Base-by-base conservation (phyloP, 2,329 filamentous ascomycete species). In the Didymellaceae sp. region DNA sequence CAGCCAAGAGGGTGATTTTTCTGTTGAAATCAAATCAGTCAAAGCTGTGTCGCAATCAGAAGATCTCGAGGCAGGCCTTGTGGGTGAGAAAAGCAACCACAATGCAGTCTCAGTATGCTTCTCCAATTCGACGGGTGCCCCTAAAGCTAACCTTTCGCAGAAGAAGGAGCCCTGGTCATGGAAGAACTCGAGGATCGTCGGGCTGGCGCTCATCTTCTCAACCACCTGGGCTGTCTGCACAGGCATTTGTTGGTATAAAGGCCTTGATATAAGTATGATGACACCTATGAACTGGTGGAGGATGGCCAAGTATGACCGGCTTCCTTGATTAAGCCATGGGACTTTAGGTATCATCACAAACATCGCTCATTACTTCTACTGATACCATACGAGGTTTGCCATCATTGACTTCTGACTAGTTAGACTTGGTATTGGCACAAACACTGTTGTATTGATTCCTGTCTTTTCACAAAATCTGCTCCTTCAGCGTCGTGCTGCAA, bases 1-100 rank as follows among this genome's bases (percentile, higher is more conserved):
- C 7, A 74, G 81, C 0, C 89, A 92, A 70, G 77, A 89, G 55
- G 89, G 89, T 3, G 77, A 84, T 3, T 91, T 91, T 59, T 78
- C 76, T 3, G 67, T 89, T 4, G 74, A 78, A 1, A 71, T 89
- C 50, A 71, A 70, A 22, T 83, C 81, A 1, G 82, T 88, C 49
- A 77, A 80, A 10, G 82, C 81, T 7, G 63, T 77, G 3, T 48
- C 52, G 9, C 55, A 54, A 28, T 44, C 62, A 6, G 37, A 45
- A 5, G 68, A 71, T 26, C 25, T 62, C 3, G 70, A 73, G 41
- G 68, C 60, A 34, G 61, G 66, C 1, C 33, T 54, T 13, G 25
- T 33, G n/a, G 22, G 28, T 34, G 50, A 46, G 20, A 37, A 51
- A 47, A 51, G 41, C 32, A 38, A 48, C 39, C 46, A 45, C 24